phyloP scores from a whole-genome alignment of 345 rosid species.

The Acer campestre region DNA sequence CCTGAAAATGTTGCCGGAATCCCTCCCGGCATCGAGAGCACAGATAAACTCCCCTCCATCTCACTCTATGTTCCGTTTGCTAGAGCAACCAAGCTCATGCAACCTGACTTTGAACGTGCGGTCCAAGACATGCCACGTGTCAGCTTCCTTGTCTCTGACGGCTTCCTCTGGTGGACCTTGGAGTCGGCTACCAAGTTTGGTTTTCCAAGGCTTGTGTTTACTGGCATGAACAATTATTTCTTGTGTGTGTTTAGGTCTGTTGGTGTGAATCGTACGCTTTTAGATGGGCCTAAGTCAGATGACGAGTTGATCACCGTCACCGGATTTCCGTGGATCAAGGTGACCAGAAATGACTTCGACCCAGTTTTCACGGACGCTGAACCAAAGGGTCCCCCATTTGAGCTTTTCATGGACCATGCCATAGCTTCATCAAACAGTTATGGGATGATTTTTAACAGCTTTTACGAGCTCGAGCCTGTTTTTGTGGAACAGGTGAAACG shows the following conservation, averaged over 20 bases:
- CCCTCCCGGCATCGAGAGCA: conserved; percentile 63
- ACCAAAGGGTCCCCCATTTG: conserved; percentile 12
- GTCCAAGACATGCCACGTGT: conserved; percentile 44
- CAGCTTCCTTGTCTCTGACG: conserved; percentile 65
- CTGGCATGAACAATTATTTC: conserved; percentile 48
- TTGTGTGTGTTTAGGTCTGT: conserved; percentile 13
- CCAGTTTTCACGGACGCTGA: neutral
- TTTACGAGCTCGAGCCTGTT: conserved; percentile 62
- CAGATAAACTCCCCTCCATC: conserved; percentile 68
- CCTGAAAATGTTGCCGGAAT: conserved; percentile 47
- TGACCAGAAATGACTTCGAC: conserved; percentile 48
- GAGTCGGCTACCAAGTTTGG: conserved; percentile 66
- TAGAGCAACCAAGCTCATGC: conserved; percentile 59
- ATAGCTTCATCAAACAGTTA: conserved; percentile 29
- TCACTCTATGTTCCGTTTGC: conserved; percentile 51
- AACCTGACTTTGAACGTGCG: conserved; percentile 48
- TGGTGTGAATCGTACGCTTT: neutral
- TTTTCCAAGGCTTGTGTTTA: conserved; percentile 57
- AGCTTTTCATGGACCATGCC: conserved; percentile 17
- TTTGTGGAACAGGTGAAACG: conserved; percentile 45
- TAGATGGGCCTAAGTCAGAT: conserved; percentile 24
- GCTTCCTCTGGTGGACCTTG: conserved; percentile 79
- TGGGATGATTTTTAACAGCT: conserved; percentile 56
- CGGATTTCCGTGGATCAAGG: conserved; percentile 67
- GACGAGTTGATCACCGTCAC: conserved; percentile 52